phyloP scores from a whole-genome alignment of 2,329 filamentous ascomycete species.

The Endocalyx cinctus region DNA sequence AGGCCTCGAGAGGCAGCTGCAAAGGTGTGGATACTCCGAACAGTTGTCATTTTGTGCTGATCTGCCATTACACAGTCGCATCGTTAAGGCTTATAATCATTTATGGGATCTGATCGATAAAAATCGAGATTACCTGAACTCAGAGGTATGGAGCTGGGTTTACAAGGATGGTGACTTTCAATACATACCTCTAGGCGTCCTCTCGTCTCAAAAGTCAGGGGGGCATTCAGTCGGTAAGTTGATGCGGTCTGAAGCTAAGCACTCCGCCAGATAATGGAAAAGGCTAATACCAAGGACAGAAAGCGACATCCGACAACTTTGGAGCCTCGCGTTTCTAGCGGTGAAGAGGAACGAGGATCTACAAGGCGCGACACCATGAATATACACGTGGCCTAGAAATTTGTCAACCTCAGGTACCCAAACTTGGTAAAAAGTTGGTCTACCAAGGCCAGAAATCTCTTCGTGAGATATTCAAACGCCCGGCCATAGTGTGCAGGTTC shows the following conservation, averaged over 20 bases:
- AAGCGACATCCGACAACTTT: conserved; percentile 52
- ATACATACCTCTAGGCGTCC: conserved; percentile 44
- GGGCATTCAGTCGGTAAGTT: conserved; percentile 30
- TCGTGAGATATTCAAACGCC: too few relatives aligned
- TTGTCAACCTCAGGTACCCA: too few relatives aligned
- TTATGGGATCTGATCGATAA: conserved; percentile 58
- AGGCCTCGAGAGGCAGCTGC: conserved; percentile 54
- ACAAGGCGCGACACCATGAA: too few relatives aligned
- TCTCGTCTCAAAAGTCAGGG: conserved; percentile 44
- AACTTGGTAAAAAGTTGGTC: too few relatives aligned
- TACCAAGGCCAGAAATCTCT: too few relatives aligned
- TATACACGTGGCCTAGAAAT: too few relatives aligned
- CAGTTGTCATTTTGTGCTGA: conserved; percentile 48
- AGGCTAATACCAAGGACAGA: conserved; percentile 26
- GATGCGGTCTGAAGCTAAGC: neutral
- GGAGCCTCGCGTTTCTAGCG: conserved; percentile 56
- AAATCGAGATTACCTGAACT: conserved; percentile 46
- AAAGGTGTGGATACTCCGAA: conserved; percentile 40
- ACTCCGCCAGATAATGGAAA: neutral
- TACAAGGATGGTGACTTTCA: conserved; percentile 44
- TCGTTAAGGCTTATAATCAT: conserved; percentile 50
- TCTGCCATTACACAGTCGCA: conserved; percentile 34
- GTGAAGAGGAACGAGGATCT: conserved; percentile 36
- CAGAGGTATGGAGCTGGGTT: conserved; percentile 61
- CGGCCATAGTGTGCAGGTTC: too few relatives aligned